Evolutionary conservation across 1,139 yeast species (phyloP).

Genomic region (Debaryomycetaceae sp.): DNA sequence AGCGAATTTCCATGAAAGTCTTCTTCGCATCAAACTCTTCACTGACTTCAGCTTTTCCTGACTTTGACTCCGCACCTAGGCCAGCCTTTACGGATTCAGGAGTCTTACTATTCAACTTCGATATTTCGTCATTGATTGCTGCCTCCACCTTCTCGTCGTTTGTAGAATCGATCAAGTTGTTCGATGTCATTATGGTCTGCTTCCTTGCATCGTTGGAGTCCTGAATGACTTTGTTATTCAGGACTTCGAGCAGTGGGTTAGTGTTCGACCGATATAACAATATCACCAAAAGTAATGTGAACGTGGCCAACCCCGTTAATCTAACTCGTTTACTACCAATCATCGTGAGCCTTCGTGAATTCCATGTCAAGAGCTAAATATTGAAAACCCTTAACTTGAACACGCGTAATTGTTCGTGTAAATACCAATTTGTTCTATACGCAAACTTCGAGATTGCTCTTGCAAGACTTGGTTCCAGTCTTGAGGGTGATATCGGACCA

Average conservation of each 20-base stretch:
- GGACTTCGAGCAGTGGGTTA: neutral
- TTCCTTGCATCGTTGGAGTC: constrained; percentile 1
- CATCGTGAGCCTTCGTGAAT: constrained; percentile 7
- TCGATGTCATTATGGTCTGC: constrained; percentile 5
- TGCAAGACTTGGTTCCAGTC: no score
- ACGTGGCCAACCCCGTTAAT: constrained; percentile 14
- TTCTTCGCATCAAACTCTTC: constrained; percentile 55
- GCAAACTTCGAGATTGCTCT: no score
- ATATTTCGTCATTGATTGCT: constrained; percentile 39
- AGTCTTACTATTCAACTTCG: constrained; percentile 18
- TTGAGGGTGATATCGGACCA: no score
- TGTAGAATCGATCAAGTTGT: constrained; percentile 22
- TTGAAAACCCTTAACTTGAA: neutral
- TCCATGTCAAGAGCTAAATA: neutral
- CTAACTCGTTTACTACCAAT: constrained; percentile 18
- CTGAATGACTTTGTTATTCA: neutral
- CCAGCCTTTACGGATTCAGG: constrained; percentile 6
- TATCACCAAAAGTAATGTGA: constrained; percentile 13
- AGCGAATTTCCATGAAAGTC: constrained; percentile 57
- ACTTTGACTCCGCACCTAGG: constrained; percentile 6
- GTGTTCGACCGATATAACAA: constrained; percentile 9
- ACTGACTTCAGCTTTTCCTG: constrained; percentile 14
- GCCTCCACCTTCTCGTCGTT: constrained; percentile 38
- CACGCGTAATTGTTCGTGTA: neutral
- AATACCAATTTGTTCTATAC: neutral